Evolutionary conservation across 1,284 basidiomycete genomes (phyloP), one percentile per base, ranked within the genome.

Genomic region (Farysia itapuensis): DNA sequence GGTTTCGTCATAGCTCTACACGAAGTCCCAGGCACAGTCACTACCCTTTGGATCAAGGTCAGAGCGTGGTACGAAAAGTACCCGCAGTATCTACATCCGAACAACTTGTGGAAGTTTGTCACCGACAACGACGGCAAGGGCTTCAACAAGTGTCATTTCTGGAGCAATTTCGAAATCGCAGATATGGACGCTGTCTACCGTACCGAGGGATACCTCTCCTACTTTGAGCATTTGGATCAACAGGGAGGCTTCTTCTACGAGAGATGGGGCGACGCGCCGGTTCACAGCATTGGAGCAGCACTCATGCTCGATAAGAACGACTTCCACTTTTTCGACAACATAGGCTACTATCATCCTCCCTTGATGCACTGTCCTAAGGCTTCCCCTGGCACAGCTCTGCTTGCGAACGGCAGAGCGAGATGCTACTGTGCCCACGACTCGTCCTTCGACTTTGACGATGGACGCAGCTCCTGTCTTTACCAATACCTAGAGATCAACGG

Each of bases 261-360:
- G 82, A 81, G 87, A 39, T 89, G 88, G 88, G 89, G 89, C 40
- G 89, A 92, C 72, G 90, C 90, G 7, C 90, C 78, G 5, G 76
- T 79, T 2, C 73, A 78, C 29, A 69, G 71, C 18, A 69, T 79
- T 41, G 78, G 72, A 2, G 72, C 68, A 1, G 40, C 58, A 2
- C 39, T 74, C 19, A 48, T 74, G 32, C 43, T 72, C 21, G 60
- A 74, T 35, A 57, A 58, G 12, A 38, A 39, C 12, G 46, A 67
- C 13, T 57, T 74, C 14, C 67, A 72, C 34, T 52, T 52, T 29
- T 70, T 74, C 39, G 60, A 73, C 35, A 70, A 73, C 34, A 53
- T 74, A 24, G 72, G 70, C 14, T 74, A 74, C 47, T 42, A 51
- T 42, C 72, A 74, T 43, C 19, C 51, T 12, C 70, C 70, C 5